Conservation (phyloP, 2,329 filamentous ascomycete genomes). For the Ilyonectria mors-panacis region DNA sequence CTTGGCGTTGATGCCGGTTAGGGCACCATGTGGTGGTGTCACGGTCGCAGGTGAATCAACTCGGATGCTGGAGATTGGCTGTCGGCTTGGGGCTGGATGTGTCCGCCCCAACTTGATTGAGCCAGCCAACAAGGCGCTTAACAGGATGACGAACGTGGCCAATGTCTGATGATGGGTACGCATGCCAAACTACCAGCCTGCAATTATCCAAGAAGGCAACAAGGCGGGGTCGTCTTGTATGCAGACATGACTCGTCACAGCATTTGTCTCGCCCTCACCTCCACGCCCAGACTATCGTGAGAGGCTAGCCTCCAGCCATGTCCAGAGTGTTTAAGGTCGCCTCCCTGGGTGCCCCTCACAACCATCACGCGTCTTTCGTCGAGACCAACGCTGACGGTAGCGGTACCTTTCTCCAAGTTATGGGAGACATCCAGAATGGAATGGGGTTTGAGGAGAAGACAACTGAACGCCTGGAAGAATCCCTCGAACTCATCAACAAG, state of each 20-base stretch:
- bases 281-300: not conserved
- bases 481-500: not conserved
- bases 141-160: not conserved
- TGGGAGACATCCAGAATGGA: not conserved
- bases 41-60: too few relatives aligned
- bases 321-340: not conserved
- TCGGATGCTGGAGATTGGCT: too few relatives aligned
- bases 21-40: not conserved
- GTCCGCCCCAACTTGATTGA: not conserved
- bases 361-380: slow-evolving; percentile 15
- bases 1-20: not conserved
- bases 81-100: not conserved
- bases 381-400: not conserved
- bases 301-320: not conserved
- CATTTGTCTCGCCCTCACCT: not conserved
- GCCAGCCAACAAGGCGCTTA: not conserved
- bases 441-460: slow-evolving; percentile 2
- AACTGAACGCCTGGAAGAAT: not conserved
- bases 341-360: not conserved
- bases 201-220: not conserved
- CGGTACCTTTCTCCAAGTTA: not conserved
- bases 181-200: not conserved
- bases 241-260: not conserved
- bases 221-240: not conserved
- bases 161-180: not conserved